These are phyloP conservation scores for Talaromyces marneffei DNA, from an alignment of 2,329 filamentous ascomycete species.

Conservation along the genomic window DNA sequence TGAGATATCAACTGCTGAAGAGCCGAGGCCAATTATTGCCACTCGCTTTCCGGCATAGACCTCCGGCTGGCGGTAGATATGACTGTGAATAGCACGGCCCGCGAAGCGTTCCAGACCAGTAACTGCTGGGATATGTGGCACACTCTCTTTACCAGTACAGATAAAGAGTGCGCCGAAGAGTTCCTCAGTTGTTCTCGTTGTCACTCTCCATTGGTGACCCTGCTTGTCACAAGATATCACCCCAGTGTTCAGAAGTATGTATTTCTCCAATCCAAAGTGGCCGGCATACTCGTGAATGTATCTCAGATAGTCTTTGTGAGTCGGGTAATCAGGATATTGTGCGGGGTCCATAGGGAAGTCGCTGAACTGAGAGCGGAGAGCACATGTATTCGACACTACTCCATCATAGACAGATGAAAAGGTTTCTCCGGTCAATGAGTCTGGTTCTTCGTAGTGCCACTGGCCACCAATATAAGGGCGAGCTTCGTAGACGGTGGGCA, in stretches of 20 bases:
- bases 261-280: slow-evolving; percentile 30
- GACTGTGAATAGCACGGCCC: slow-evolving; percentile 35
- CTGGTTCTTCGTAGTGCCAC: slow-evolving; percentile 34
- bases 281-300: slow-evolving; percentile 36
- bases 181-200: slow-evolving; percentile 18
- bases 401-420: slow-evolving; percentile 34
- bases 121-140: slow-evolving; percentile 30
- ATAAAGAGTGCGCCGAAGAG: slow-evolving; percentile 34
- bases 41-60: slow-evolving; percentile 34
- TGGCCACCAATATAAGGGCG: slow-evolving; percentile 33
- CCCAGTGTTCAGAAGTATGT: slow-evolving; percentile 31
- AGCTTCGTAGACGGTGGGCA: slow-evolving; percentile 33
- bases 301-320: slow-evolving; percentile 29
- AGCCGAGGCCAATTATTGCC: slow-evolving; percentile 35
- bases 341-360: slow-evolving; percentile 39
- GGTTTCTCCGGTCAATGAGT: slow-evolving; percentile 21
- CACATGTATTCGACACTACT: slow-evolving; percentile 34
- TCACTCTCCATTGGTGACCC: slow-evolving; percentile 29
- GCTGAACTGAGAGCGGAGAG: slow-evolving; percentile 35
- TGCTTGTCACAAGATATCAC: slow-evolving; percentile 28
- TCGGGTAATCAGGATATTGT: slow-evolving; percentile 34
- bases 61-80: slow-evolving; percentile 32
- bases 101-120: slow-evolving; percentile 28
- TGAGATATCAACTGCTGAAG: slow-evolving; percentile 37
- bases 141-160: slow-evolving; percentile 29